Base-by-base conservation (phyloP, 805 yeast species). In the Allodekkera sacchari region DNA sequence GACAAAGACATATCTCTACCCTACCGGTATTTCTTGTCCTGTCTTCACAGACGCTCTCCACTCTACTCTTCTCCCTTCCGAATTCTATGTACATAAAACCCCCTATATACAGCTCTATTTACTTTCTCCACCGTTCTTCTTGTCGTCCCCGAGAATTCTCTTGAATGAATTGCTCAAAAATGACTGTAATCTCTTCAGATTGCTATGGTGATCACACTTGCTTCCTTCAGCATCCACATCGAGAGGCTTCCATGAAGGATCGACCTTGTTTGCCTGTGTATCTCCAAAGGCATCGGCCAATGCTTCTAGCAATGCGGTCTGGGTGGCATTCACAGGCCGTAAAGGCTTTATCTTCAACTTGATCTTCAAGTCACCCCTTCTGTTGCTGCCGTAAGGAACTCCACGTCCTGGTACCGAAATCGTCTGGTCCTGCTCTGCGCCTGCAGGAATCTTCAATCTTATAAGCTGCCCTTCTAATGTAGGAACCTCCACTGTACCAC, bases 231-330 rank as follows among this genome's bases (percentile, higher is more conserved):
- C 33, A 7, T 18, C 12, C 4, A 15, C 23, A 7, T 52, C 57
- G 26, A 57, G 40, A 12, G 62, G 61, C 37, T 54, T 55, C 66
- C 64, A 60, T 19, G 57, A 44, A 17, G 74, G 72, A 48, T 74
- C 77, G 9, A 77, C 63, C 41, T 94, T 65, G 44, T 71, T 81
- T 3, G 98, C 98, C 16, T 66, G 68, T 26, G 65, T 64, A 54
- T 92, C 99, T 36, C 82, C 74, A 30, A 81, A 71, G 2, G 94
- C 81, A 50, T 87, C 96, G 2, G 99, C 98, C 41, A 92, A 67
- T 0, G 96, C 95, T 54, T 92, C 99, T 48, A 94, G 67, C 34
- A 92, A 63, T 18, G 94, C 94, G 9, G 77, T 79, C 55, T 92
- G 95, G 1, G 92, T 79, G 10, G 89, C 83, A 16, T 83, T 79